A percentile compares a stretch with the other conserved stretches of the same genome.
Conservation (phyloP, 768 basidiomycete species). For the Agrocybe chaxingu region DNA sequence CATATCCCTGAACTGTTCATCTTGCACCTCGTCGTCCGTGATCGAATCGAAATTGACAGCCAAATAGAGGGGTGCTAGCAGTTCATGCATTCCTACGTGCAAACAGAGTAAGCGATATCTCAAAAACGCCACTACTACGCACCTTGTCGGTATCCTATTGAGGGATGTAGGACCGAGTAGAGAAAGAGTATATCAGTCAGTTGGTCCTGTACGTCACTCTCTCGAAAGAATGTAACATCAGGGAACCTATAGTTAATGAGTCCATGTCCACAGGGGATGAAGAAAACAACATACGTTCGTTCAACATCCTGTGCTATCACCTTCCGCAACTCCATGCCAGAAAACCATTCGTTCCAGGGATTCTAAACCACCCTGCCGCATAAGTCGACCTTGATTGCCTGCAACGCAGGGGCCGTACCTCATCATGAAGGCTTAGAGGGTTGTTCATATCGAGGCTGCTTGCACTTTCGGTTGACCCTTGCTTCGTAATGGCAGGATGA, state of each 20-base stretch:
- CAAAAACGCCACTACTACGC: background rate
- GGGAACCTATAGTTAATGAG: conserved; percentile 68
- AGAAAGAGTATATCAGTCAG: conserved; percentile 88
- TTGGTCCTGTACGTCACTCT: conserved; percentile 67
- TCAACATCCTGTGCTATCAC: conserved; percentile 94
- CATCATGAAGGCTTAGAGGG: conserved; percentile 75
- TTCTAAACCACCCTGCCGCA: conserved; percentile 45
- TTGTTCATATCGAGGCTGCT: conserved; percentile 70
- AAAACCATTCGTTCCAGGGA: conserved; percentile 95
- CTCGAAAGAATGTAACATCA: conserved; percentile 90
- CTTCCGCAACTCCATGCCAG: conserved; percentile 82
- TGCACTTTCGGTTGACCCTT: conserved; percentile 25
- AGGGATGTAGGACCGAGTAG: conserved; percentile 72
- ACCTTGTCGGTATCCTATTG: conserved; percentile 90
- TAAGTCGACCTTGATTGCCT: background rate
- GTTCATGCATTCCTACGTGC: conserved; percentile 87
- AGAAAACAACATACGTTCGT: conserved; percentile 58
- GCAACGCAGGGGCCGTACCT: conserved; percentile 38
- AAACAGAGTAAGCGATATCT: background rate
- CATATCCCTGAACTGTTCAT: conserved; percentile 34
- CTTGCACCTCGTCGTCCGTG: conserved; percentile 25
- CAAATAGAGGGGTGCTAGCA: conserved; percentile 85
- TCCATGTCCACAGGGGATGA: background rate
- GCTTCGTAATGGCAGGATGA: conserved; percentile 21
- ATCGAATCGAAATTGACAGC: conserved; percentile 83